phyloP scores from a whole-genome alignment of 495 filamentous ascomycete species.

The Penicillium psychrofluorescens region DNA sequence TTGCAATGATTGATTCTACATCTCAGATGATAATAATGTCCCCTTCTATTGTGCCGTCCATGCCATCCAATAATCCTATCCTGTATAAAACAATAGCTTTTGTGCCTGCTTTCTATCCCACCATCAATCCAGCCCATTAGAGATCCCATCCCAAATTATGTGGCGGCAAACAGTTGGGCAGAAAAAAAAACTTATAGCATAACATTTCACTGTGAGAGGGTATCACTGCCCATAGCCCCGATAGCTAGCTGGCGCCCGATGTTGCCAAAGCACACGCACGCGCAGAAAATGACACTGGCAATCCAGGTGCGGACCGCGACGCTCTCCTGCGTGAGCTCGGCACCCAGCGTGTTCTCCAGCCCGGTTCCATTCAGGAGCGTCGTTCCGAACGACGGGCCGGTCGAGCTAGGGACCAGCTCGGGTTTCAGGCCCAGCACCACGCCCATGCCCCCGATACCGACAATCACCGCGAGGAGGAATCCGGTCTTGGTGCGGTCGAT shows the following conservation, averaged over 20 bases:
- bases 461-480: conserved; percentile 63
- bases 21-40: conserved; percentile 10
- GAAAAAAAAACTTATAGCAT: too few species aligned
- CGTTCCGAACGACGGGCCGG: conserved; percentile 35
- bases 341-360: conserved; percentile 37
- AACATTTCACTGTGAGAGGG: conserved; percentile 11
- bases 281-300: conserved; percentile 86
- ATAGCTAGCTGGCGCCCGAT: conserved; percentile 74
- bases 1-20: conserved; percentile 67
- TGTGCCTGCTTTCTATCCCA: too few species aligned
- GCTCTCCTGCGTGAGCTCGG: conserved; percentile 61
- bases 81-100: too few species aligned
- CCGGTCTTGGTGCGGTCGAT: conserved; percentile 85
- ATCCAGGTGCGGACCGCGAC: conserved; percentile 82
- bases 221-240: conserved; percentile 17
- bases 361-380: conserved; percentile 26
- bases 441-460: conserved; percentile 67
- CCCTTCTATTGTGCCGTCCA: not conserved
- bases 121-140: too few species aligned
- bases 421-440: conserved; percentile 67
- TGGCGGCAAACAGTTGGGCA: too few species aligned
- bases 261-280: conserved; percentile 92
- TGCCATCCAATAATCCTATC: too few species aligned
- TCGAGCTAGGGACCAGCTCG: conserved; percentile 59
- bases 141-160: too few species aligned